Base-by-base conservation (phyloP, 306 rosid species). In the Prunus campanulata region DNA sequence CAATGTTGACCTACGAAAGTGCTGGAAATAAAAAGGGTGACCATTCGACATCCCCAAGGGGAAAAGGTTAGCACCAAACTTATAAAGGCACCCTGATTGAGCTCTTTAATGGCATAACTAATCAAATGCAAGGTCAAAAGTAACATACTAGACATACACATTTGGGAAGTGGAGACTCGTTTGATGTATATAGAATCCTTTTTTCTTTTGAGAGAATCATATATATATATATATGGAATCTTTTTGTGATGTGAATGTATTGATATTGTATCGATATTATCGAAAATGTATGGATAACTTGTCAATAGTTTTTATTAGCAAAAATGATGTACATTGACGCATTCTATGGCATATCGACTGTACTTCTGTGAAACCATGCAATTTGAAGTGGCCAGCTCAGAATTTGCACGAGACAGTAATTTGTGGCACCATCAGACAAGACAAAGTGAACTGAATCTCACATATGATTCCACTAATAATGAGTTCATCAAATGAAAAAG, bases 1-100 rank as follows among this genome's bases (percentile, higher is more conserved):
- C 74, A n/a, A 71, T 52, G 49, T 32, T 18, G 35, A 11, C 35
- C 30, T 2, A 18, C n/a, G 29, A 30, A 70, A 19, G 74, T 48
- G 57, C 57, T 56, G 22, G 29, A 20, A 1, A 20, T 32, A 13
- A 56, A 52, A 52, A 4, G 15, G 50, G 27, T 64, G 78, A 30
- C 78, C 78, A 24, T 79, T 79, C 74, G 14, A 39, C 60, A 16
- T 12, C 61, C 57, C 20, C 12, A 79, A 66, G 60, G 82, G 72
- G 54, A 64, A 14, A 62, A 63, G 30, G 15, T 42, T 47, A 44
- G 35, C 69, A 15, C 57, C 47, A 18, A 18, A 47, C 57, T 47
- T 72, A 12, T 42, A 32, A 59, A 54, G 68, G n/a, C 77, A 73
- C 13, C 56, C 11, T 51, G 7, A 51, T 52, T 15, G 16, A 16